These are phyloP conservation scores for Corymbia citriodora DNA, from an alignment of 441 rosid species.

Conservation along the genomic window DNA sequence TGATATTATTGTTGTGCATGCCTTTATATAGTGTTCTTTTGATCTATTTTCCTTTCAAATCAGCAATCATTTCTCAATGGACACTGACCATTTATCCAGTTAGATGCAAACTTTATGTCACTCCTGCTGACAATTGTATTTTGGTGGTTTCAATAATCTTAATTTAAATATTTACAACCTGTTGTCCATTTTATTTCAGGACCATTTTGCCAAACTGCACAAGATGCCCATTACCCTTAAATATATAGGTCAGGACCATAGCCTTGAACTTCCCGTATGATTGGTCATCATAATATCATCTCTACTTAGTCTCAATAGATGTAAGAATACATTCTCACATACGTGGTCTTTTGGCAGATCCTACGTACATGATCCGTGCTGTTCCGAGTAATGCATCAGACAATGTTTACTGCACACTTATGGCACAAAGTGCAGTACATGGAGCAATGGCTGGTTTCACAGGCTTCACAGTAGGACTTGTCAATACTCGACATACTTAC, in stretches of 20 bases:
- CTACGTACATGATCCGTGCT: neutral
- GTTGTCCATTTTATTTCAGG: neutral
- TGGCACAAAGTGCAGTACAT: neutral
- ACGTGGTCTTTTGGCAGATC: neutral
- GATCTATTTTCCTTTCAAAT: neutral
- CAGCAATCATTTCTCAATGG: neutral
- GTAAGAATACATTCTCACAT: neutral
- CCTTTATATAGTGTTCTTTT: neutral
- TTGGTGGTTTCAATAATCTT: neutral
- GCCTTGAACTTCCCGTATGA: neutral
- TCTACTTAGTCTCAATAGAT: neutral
- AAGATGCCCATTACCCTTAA: neutral
- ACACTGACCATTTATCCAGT: neutral
- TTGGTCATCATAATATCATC: neutral
- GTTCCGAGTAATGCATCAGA: neutral
- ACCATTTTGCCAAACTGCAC: neutral
- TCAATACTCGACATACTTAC: neutral
- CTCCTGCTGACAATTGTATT: neutral
- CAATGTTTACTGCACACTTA: neutral
- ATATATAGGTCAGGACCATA: neutral
- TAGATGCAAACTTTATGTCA: neutral
- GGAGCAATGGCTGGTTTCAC: neutral
- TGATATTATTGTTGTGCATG: neutral
- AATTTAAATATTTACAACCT: neutral
- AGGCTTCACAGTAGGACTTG: slow-evolving; percentile 1